phyloP scores from a whole-genome alignment of 768 basidiomycete genomes.

The Rhodosporidiobolus sp. region DNA sequence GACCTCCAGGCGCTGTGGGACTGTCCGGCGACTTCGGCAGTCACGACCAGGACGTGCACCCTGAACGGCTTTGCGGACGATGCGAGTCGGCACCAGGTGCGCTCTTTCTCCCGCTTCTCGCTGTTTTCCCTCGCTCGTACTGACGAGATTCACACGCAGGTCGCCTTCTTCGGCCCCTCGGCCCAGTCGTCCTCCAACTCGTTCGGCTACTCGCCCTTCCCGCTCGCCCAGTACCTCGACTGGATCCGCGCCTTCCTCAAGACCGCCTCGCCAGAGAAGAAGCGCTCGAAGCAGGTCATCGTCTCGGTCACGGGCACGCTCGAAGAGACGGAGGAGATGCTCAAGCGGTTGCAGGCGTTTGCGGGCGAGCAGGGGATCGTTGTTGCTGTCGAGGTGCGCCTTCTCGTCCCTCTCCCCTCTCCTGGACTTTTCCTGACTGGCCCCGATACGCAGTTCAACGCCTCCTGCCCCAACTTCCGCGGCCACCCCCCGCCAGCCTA shows the following conservation, averaged over 20 bases:
- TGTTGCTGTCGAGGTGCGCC: conserved; percentile 64
- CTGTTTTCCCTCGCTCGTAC: neutral
- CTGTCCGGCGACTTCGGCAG: conserved; percentile 67
- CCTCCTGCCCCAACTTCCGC: neutral
- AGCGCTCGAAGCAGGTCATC: conserved; percentile 63
- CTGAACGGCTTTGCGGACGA: conserved; percentile 68
- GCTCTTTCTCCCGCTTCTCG: conserved; percentile 26
- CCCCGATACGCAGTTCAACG: too few species aligned
- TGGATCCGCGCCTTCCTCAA: conserved; percentile 62
- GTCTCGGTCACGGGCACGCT: conserved; percentile 69
- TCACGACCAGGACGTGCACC: conserved; percentile 76
- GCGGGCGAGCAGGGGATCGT: conserved; percentile 51
- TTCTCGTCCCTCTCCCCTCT: too few species aligned
- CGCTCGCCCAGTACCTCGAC: conserved; percentile 62
- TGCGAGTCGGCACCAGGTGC: conserved; percentile 59
- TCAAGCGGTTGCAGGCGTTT: conserved; percentile 61
- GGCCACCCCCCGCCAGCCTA: conserved; percentile 7
- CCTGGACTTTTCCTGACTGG: conserved; percentile 6
- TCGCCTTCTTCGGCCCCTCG: conserved; percentile 42
- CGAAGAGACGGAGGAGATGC: conserved; percentile 57
- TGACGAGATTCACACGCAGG: neutral
- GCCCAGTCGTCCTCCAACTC: conserved; percentile 66
- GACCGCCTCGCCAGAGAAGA: conserved; percentile 27
- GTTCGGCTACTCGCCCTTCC: conserved; percentile 81
- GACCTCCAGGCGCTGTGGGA: conserved; percentile 67